Base-by-base conservation (phyloP, 495 filamentous ascomycete genomes). In the Amorphotheca resinae region DNA sequence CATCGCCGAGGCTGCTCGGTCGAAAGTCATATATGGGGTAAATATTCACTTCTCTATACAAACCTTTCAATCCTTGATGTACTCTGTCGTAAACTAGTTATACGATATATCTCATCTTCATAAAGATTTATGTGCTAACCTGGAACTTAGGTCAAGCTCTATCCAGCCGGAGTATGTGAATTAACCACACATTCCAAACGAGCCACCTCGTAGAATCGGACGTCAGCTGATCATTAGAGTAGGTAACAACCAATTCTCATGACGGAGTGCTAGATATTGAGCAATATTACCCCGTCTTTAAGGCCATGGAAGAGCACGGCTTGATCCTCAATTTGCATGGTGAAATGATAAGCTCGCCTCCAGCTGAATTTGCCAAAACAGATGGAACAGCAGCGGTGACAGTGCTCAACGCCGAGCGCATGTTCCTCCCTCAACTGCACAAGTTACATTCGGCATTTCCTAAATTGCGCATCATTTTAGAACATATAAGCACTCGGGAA, bases 231-330 rank as follows among this genome's bases (percentile, higher is more conserved):
- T n/a, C n/a, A n/a, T n/a, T n/a, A n/a, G n/a, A n/a, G n/a, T n/a
- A n/a, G 51, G 73, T 83, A 6, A 95, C 86, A 0, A 95, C 88
- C 41, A 93, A 94, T 63, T 89, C 83, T 14, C 73, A 77, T 42
- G 74, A 75, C 38, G 89, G 87, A 15, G 85, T 95, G 15, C 64
- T 87, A 22, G 76, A 80, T 48, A 82, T 84, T 52, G 72, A 69
- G 15, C 46, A 62, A 31, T 86, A 78, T 61, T 81, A 85, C 53
- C 79, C 80, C 11, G 80, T 93, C 25, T 88, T 95, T 45, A 73
- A 68, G 3, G 80, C 78, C 48, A 95, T 95, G 69, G 67, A 74
- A 44, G 40, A 66, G 41, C 64, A 67, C 22, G 67, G 61, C 2
- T 42, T 74, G 34, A 71, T 79, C 21, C 61, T 79, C 22, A 79